phyloP scores from a whole-genome alignment of 495 filamentous ascomycete genomes.

The Trichoderma erinaceum region DNA sequence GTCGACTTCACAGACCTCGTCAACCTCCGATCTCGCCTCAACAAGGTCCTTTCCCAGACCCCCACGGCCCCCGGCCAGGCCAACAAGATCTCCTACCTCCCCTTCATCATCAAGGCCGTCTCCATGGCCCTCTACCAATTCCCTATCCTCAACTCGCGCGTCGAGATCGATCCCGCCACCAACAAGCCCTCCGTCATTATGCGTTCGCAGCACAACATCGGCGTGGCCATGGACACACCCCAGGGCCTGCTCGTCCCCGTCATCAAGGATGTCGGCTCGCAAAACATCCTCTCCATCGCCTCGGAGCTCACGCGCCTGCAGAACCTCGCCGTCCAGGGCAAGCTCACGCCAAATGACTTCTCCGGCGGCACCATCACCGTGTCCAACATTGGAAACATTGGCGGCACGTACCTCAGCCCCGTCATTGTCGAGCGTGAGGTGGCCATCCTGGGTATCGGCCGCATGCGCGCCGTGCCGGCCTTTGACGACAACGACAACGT shows the following conservation, averaged over 20 bases:
- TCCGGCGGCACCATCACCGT: constrained; percentile 88
- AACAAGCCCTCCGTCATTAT: constrained; percentile 63
- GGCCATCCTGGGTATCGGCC: constrained; percentile 85
- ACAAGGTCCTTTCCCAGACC: constrained; percentile 44
- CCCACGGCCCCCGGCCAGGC: constrained; percentile 28
- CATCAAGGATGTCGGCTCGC: constrained; percentile 71
- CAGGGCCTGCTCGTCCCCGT: constrained; percentile 89
- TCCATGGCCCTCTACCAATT: constrained; percentile 74
- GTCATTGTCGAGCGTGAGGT: constrained; percentile 87
- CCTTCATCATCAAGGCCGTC: constrained; percentile 94
- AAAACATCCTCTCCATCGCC: constrained; percentile 70
- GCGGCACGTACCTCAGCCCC: constrained; percentile 84
- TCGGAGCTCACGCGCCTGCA: constrained; percentile 70
- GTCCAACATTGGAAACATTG: constrained; percentile 95
- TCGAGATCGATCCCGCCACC: constrained; percentile 50
- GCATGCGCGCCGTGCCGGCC: constrained; percentile 65
- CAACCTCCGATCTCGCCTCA: constrained; percentile 62
- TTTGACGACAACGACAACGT: constrained; percentile 57
- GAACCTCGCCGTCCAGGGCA: constrained; percentile 61
- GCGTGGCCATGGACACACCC: constrained; percentile 92
- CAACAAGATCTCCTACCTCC: constrained; percentile 72
- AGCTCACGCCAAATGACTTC: constrained; percentile 70
- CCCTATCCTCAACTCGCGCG: constrained; percentile 79
- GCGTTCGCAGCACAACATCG: constrained; percentile 86
- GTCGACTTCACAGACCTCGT: constrained; percentile 69